Conservation (phyloP, 495 filamentous ascomycete genomes). For the Tetracladium setigerum region DNA sequence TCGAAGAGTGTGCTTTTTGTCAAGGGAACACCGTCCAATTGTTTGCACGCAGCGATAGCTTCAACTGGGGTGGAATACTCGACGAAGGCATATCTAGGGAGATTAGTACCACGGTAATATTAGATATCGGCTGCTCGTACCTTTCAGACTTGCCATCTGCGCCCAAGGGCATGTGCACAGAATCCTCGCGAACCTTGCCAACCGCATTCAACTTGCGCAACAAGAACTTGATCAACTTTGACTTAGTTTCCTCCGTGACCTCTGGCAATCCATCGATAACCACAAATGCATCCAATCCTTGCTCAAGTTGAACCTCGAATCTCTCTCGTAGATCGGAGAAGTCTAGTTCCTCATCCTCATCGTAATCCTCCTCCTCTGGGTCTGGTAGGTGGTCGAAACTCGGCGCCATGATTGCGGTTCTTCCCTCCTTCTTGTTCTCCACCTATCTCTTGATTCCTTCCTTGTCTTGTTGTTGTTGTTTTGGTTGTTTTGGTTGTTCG, state of each 20-base stretch:
- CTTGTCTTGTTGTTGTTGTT: conserved; percentile 1
- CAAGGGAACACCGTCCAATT: conserved; percentile 74
- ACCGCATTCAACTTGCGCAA: conserved; percentile 80
- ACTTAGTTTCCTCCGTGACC: conserved; percentile 74
- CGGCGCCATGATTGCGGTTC: conserved; percentile 44
- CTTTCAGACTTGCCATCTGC: conserved; percentile 75
- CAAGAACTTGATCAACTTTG: conserved; percentile 90
- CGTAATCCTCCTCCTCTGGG: conserved; percentile 80
- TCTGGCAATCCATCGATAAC: conserved; percentile 88
- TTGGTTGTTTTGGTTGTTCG: neutral
- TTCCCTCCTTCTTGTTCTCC: neutral
- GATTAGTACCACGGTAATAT: neutral
- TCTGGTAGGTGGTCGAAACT: conserved; percentile 58
- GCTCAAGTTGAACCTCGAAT: conserved; percentile 90
- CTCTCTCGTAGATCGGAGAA: conserved; percentile 88
- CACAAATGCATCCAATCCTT: conserved; percentile 91
- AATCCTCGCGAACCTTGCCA: conserved; percentile 77
- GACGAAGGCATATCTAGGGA: conserved; percentile 77
- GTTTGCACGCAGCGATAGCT: conserved; percentile 78
- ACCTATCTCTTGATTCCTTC: neutral
- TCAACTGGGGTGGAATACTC: conserved; percentile 92
- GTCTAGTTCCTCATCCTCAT: conserved; percentile 87
- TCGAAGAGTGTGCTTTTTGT: conserved; percentile 88
- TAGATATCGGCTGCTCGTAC: conserved; percentile 39
- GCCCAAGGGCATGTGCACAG: conserved; percentile 86